Percentiles rank a stretch among this genome's conserved stretches.
These are phyloP conservation scores for Wickerhamiella vanderwaltii DNA, from an alignment of 805 yeast species.

Conservation along the genomic window DNA sequence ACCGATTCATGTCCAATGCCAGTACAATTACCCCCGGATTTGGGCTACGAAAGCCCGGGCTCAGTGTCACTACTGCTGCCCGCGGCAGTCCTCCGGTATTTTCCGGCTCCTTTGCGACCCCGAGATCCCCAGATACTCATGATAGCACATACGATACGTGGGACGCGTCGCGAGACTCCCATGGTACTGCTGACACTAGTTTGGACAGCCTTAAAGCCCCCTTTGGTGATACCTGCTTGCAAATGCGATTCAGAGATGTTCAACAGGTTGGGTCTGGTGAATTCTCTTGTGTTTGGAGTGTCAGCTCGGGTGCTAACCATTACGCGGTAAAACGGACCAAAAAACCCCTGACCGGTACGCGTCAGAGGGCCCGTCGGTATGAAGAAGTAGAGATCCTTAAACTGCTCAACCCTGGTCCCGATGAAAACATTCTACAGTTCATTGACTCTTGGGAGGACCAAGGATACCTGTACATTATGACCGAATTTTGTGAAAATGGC, in stretches of 20 bases:
- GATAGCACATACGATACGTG: background rate
- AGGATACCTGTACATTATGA: conserved; percentile 74
- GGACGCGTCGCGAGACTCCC: conserved; percentile 8
- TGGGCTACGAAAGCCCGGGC: conserved; percentile 7
- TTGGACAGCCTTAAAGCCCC: conserved; percentile 4
- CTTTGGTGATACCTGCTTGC: conserved; percentile 26
- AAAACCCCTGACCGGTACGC: conserved; percentile 46
- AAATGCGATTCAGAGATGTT: conserved; percentile 50
- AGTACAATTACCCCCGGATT: conserved; percentile 9
- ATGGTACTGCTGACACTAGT: conserved; percentile 7
- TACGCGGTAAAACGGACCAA: conserved; percentile 86
- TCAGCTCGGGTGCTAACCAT: conserved; percentile 36
- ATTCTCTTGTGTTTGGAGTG: conserved; percentile 79
- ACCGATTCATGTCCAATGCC: conserved; percentile 5
- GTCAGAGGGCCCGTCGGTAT: conserved; percentile 47
- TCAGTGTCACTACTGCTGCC: background rate
- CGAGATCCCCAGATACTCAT: background rate
- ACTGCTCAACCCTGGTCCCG: conserved; percentile 42
- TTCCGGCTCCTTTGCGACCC: background rate
- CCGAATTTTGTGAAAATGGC: conserved; percentile 92
- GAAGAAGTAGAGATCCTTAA: conserved; percentile 61
- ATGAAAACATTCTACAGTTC: conserved; percentile 64
- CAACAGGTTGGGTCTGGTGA: conserved; percentile 71
- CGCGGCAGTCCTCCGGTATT: conserved; percentile 1
- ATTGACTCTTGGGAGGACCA: conserved; percentile 74